Conservation (phyloP, 2,329 filamentous ascomycete genomes). For the Scedosporium boydii region DNA sequence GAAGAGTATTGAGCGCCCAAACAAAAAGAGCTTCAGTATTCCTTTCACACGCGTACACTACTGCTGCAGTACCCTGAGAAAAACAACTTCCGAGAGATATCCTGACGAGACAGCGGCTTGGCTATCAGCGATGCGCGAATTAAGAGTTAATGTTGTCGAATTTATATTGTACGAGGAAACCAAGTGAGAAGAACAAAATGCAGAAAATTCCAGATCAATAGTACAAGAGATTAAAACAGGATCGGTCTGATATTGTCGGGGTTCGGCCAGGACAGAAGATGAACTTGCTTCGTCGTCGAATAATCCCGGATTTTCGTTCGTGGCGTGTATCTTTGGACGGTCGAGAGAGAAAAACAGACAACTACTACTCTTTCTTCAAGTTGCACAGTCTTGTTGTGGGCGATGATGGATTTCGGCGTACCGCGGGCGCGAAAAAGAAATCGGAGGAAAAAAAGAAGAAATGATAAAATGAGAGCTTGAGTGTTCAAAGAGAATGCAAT, state of each 20-base stretch:
- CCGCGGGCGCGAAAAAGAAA: neutral
- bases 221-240: slow-evolving; percentile 5
- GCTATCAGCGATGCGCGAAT: slow-evolving; percentile 2
- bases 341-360: neutral
- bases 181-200: slow-evolving; percentile 19
- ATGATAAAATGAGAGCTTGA: neutral
- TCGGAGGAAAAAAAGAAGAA: slow-evolving; percentile 8
- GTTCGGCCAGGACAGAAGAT: slow-evolving; percentile 7
- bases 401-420: neutral
- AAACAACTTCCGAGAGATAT: neutral
- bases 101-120: neutral
- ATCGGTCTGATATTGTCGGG: neutral
- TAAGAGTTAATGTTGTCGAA: slow-evolving; percentile 3
- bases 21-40: neutral
- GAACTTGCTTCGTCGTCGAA: slow-evolving; percentile 6
- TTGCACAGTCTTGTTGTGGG: neutral
- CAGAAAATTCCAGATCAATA: slow-evolving; percentile 11
- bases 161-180: slow-evolving; percentile 13
- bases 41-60: neutral
- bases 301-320: neutral
- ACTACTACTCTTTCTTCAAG: neutral
- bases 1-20: neutral
- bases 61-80: neutral
- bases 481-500: slow-evolving; percentile 8
- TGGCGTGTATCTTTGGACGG: neutral